Base-by-base conservation (phyloP, 169 alveolate species). In the Toxoplasma gondii region DNA sequence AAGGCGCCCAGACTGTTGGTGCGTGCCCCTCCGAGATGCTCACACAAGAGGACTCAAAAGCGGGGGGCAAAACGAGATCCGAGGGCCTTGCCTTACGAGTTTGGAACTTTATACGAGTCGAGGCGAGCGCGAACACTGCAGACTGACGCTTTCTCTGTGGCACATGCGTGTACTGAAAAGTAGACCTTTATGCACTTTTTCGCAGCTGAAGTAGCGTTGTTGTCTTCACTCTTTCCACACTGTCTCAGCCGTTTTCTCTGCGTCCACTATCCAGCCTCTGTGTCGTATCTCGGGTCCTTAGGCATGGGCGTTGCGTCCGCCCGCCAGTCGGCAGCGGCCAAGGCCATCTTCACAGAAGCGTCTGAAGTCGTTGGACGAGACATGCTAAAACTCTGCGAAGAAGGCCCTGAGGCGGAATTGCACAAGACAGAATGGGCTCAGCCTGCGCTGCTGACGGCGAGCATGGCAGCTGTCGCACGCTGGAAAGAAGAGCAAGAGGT, bases 381-480 rank as follows among this genome's bases (percentile, higher is more conserved):
- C 86, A 91, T 96, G 88, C 95, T 96, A 96, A 93, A 88, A 88
- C 88, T 88, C 49, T 94, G 95, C 44, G 86, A 88, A 41, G 95
- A 96, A 80, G 97, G 97, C 58, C 97, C 97, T 36, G 87, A 88
- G 95, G 96, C 91, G 54, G 94, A 91, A 78, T 78, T 96, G 84
- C 94, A 95, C 90, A 86, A 91, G 88, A 95, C 97, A 22, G 93
- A 70, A 43, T 91, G 95, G 44, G 93, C 96, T 34, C 97, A 96
- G 69, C 97, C 97, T 64, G 95, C 97, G 69, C 95, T 96, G 31
- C 93, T 95, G 64, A 94, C 96, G 43, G 95, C 95, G 88, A 95
- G 97, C 86, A 95, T 96, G 90, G 97, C 97, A 54, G 97, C 97
- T 0, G 93, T 87, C 54, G 93, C 82, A 12, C 39, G 64, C 43